These are phyloP conservation scores for Asterella californica DNA, from an alignment of 225 moss, liverwort and hornwort species.

Conservation along the genomic window DNA sequence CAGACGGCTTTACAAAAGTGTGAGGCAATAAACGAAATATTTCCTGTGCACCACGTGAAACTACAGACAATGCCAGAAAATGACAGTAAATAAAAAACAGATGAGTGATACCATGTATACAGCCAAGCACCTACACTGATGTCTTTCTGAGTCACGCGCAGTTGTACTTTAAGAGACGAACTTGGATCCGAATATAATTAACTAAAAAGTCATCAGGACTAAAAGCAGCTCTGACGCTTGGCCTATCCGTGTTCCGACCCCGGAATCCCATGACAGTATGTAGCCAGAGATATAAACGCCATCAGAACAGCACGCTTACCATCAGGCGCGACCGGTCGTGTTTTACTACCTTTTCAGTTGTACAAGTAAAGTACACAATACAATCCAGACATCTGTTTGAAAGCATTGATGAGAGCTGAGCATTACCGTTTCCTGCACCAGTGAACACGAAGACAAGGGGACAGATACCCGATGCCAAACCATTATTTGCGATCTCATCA, in stretches of 20 bases:
- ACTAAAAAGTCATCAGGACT: neutral
- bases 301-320: neutral
- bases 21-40: slow-evolving; percentile 82
- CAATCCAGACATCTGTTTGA: neutral
- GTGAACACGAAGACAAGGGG: slow-evolving; percentile 93
- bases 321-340: neutral
- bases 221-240: neutral
- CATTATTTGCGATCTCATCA: slow-evolving; percentile 76
- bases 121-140: neutral
- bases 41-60: slow-evolving; percentile 89
- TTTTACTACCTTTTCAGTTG: too few relatives aligned
- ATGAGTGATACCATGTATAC: neutral
- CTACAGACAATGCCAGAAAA: slow-evolving; percentile 40
- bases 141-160: neutral
- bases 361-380: neutral
- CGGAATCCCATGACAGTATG: neutral
- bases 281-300: too few relatives aligned
- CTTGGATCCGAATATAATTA: too few relatives aligned
- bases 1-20: slow-evolving; percentile 62
- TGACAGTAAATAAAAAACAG: neutral
- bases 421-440: slow-evolving; percentile 81
- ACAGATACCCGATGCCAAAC: slow-evolving; percentile 79
- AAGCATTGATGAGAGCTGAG: neutral
- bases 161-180: neutral
- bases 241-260: neutral